phyloP scores from a whole-genome alignment of 257 asterid genomes.

The Rhazya stricta region DNA sequence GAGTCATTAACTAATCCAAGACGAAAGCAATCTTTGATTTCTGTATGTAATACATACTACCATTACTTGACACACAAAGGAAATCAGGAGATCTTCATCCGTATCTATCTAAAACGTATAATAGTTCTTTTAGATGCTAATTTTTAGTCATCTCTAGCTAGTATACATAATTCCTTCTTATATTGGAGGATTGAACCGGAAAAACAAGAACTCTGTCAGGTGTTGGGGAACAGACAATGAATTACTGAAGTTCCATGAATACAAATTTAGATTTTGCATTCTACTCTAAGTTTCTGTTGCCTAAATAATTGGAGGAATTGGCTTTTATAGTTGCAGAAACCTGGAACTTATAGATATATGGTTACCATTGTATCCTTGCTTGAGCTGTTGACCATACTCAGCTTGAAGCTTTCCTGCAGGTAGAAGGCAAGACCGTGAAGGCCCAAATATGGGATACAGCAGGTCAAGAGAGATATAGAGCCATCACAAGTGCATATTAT shows the following conservation, averaged over 20 bases:
- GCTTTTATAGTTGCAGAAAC: not conserved
- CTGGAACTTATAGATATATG: not conserved
- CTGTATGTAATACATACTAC: not conserved
- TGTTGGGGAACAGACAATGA: no score
- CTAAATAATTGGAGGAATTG: not conserved
- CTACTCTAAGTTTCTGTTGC: not conserved
- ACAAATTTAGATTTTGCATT: not conserved
- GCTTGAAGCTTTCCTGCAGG: conserved; percentile 20
- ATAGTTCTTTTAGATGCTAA: not conserved
- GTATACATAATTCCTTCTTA: no score
- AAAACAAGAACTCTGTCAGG: no score
- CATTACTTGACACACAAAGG: not conserved
- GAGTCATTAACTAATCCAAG: not conserved
- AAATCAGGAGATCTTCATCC: not conserved
- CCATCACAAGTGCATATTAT: conserved; percentile 48
- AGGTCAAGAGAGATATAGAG: conserved; percentile 51
- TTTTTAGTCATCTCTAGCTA: not conserved
- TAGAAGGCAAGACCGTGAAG: conserved; percentile 45
- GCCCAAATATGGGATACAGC: conserved; percentile 65
- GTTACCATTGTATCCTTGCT: not conserved
- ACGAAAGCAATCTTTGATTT: no score
- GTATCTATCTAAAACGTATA: not conserved
- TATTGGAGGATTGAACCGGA: no score
- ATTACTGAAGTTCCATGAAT: not conserved
- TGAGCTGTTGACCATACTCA: not conserved